A percentile compares a stretch with the other conserved stretches of the same genome.
These are phyloP conservation scores for Corchorus olitorius DNA, from an alignment of 345 rosid genomes.

Conservation along the genomic window DNA sequence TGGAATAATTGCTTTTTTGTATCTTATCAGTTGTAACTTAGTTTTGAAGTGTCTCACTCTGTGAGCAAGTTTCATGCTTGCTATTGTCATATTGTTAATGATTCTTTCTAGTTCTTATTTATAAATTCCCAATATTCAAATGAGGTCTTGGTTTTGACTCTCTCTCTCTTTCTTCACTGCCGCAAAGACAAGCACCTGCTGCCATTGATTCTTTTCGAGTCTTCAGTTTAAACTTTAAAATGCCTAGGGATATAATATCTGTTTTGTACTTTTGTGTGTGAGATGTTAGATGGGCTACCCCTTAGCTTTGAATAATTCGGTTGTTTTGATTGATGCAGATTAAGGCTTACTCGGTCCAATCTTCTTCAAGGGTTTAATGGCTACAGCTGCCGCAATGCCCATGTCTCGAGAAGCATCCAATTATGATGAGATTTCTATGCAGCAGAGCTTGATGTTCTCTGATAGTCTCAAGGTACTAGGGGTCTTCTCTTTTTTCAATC, in stretches of 20 bases:
- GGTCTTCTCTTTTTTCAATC: not conserved
- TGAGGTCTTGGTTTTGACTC: not conserved
- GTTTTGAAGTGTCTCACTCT: not conserved
- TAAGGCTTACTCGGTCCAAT: slow-evolving; percentile 13
- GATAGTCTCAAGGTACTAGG: slow-evolving; percentile 80
- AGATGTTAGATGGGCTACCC: not conserved
- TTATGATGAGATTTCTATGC: slow-evolving; percentile 80
- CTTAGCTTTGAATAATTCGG: slow-evolving; percentile 22
- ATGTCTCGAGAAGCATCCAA: slow-evolving; percentile 63
- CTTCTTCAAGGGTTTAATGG: slow-evolving; percentile 45
- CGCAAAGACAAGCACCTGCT: not conserved
- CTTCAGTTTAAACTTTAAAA: not conserved
- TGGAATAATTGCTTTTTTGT: slow-evolving; percentile 10
- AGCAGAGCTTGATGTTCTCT: slow-evolving; percentile 80
- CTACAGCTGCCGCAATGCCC: slow-evolving; percentile 53
- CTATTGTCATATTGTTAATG: slow-evolving; percentile 7
- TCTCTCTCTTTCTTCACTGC: not conserved
- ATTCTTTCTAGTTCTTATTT: not conserved
- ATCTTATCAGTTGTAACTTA: slow-evolving; percentile 15
- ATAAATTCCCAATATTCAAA: not conserved
- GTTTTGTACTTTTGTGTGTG: not conserved
- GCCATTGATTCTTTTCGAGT: slow-evolving; percentile 3
- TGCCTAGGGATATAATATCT: not conserved
- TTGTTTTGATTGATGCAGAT: slow-evolving; percentile 29
- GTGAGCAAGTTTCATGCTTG: slow-evolving; percentile 8